Percentiles rank a stretch among this genome's conserved stretches.
Evolutionary conservation across 306 rosid genomes (phyloP).

Genomic region (Malus domestica): ASM211411v1 NC_041800.1:7893501-7894000

Average conservation of each 20-base stretch:
- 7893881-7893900: not conserved
- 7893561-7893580: slow-evolving; percentile 10
- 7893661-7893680: slow-evolving; percentile 84
- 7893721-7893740: slow-evolving; percentile 88
- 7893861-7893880: not conserved
- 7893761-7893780: slow-evolving; percentile 98
- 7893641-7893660: slow-evolving; percentile 91
- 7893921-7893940: not conserved
- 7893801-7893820: not conserved
- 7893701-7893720: slow-evolving; percentile 76
- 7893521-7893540: slow-evolving; percentile 6
- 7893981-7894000: not conserved
- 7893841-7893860: not conserved
- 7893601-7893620: slow-evolving; percentile 69
- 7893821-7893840: slow-evolving; percentile 7
- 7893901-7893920: not conserved
- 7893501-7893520: slow-evolving; percentile 13
- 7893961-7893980: not conserved
- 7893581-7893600: slow-evolving; percentile 64
- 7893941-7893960: not conserved
- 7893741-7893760: slow-evolving; percentile 96
- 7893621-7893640: slow-evolving; percentile 91
- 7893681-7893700: slow-evolving; percentile 93
- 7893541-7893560: not conserved
- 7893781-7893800: slow-evolving; percentile 42